Conservation (phyloP, 2,329 filamentous ascomycete species). For the Sclerotinia spermophila region DNA sequence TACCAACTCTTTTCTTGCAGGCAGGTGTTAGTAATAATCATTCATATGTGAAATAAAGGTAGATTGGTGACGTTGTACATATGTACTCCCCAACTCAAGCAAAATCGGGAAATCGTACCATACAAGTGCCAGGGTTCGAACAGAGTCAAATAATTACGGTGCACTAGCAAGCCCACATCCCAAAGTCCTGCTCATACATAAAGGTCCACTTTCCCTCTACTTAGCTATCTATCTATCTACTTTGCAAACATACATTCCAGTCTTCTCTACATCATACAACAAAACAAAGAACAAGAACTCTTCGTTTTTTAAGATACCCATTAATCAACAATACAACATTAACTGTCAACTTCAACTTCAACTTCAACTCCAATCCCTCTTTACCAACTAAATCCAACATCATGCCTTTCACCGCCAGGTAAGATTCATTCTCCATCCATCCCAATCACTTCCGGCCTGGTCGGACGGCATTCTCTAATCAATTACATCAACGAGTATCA, state of each 20-base stretch:
- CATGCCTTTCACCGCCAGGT: constrained; percentile 58
- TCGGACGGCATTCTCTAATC: background rate
- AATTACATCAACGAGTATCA: background rate
- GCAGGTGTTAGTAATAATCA: background rate
- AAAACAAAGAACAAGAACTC: constrained; percentile 17
- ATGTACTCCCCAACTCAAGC: background rate
- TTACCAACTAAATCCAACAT: constrained; percentile 23
- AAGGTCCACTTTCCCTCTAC: constrained; percentile 7
- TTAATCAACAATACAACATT: constrained; percentile 2
- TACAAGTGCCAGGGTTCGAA: background rate
- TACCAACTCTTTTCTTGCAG: constrained; percentile 2
- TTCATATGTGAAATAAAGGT: background rate
- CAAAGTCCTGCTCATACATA: constrained; percentile 7
- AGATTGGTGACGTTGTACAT: constrained; percentile 4
- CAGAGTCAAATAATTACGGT: no score
- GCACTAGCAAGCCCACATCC: background rate
- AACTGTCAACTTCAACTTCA: no score
- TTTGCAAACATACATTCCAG: constrained; percentile 11
- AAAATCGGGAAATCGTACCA: constrained; percentile 5
- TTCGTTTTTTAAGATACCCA: background rate
- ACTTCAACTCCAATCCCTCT: background rate
- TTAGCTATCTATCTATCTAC: background rate
- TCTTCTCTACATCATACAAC: background rate
- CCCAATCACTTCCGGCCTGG: background rate
- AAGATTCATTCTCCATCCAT: constrained; percentile 30